Base-by-base conservation (phyloP, 345 rosid species). In the Euphorbia tirucalli region DNA sequence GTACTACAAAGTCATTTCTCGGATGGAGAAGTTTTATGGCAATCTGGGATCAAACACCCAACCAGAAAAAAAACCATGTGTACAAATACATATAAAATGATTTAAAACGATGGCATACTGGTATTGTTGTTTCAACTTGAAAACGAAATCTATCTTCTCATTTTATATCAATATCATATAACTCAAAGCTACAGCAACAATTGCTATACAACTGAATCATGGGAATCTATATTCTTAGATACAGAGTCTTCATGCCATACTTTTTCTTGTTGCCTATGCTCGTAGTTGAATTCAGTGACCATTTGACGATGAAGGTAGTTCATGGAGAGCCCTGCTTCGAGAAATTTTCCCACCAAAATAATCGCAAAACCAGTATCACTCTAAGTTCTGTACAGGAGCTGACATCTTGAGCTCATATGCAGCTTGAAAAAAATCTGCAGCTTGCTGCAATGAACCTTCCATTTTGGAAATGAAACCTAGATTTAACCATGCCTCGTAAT, bases 371-470 rank as follows among this genome's bases (percentile, higher is more conserved):
- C n/a, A 15, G 57, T 39, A 21, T 72, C 77, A 83, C 30, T 32
- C 50, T 57, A 87, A 86, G 78, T 88, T 81, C 68, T 89, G 88
- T 55, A 89, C 87, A 14, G 98, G 96, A 69, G 97, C 91, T 2
- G 97, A 86, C 28, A 81, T 74, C 76, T 86, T 70, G 46, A 95
- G 92, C 70, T 95, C 97, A 77, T 88, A 87, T 5, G 99, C 96
- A 63, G 98, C 98, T 79, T 95, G 96, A 77, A 88, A 90, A 79
- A 78, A 95, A 31, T 95, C 97, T 32, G 96, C 96, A 22, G 98
- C 98, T 83, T 86, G 93, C 49, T 83, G 87, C 28, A 85, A 66
- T 3, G 84, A 84, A 71, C 98, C 99, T 81, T 95, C 95, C 89
- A 60, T 80, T 78, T 88, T 92, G 65, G 92, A 83, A 75, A 94